These are phyloP conservation scores for Globisporangium radiosum DNA, from an alignment of 352 stramenopile genomes.

Conservation along the genomic window DNA sequence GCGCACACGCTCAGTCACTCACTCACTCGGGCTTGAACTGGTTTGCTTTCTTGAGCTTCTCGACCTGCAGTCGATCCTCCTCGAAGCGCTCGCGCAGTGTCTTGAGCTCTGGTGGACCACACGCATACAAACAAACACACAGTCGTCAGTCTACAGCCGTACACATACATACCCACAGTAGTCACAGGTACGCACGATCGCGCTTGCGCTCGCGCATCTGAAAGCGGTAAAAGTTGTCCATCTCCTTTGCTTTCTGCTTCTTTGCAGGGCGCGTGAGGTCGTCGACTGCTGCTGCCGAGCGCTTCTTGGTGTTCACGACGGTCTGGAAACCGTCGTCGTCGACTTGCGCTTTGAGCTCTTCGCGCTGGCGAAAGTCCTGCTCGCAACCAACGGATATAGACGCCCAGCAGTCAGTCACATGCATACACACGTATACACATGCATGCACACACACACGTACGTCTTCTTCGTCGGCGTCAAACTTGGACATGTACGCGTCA, in stretches of 20 bases:
- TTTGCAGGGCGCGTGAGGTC: slow-evolving; percentile 51
- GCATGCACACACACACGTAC: slow-evolving; percentile 14
- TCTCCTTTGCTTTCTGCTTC: slow-evolving; percentile 82
- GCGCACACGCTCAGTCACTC: not conserved
- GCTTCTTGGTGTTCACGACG: slow-evolving; percentile 80
- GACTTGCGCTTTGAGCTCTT: slow-evolving; percentile 74
- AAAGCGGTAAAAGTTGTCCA: slow-evolving; percentile 83
- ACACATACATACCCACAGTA: no score
- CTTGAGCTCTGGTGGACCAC: slow-evolving; percentile 54
- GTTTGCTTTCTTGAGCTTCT: slow-evolving; percentile 81
- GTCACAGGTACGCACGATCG: slow-evolving; percentile 44
- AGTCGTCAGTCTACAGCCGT: no score
- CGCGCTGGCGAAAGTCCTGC: slow-evolving; percentile 41
- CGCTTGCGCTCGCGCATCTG: slow-evolving; percentile 83
- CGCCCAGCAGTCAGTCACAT: not conserved
- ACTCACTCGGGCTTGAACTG: slow-evolving; percentile 71
- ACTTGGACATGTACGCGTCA: slow-evolving; percentile 71
- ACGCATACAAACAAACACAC: not conserved
- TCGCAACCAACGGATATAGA: not conserved
- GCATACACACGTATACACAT: not conserved
- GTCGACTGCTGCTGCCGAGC: slow-evolving; percentile 34
- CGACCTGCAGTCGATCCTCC: slow-evolving; percentile 67
- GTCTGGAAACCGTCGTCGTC: slow-evolving; percentile 82
- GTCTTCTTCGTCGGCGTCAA: slow-evolving; percentile 64
- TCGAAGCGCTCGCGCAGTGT: slow-evolving; percentile 78